phyloP scores from a whole-genome alignment of 2,329 filamentous ascomycete genomes.

The Cladosporium sp. region DNA sequence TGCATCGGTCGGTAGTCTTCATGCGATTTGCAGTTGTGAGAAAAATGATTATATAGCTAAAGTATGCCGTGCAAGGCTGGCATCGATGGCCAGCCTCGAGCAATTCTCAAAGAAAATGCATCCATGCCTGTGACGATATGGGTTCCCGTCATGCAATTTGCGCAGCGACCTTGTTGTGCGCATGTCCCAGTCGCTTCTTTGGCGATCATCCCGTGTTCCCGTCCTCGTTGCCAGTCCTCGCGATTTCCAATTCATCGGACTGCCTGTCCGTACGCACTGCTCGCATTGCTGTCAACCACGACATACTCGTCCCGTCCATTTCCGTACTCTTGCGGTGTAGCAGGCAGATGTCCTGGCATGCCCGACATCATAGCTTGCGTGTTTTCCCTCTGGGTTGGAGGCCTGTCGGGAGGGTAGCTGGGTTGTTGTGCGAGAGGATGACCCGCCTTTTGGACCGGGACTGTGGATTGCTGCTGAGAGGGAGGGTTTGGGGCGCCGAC shows the following conservation, averaged over 20 bases:
- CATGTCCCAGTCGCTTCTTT: too few relatives aligned
- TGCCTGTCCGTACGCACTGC: neutral
- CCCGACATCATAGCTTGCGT: slow-evolving; percentile 20
- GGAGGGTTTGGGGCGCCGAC: slow-evolving; percentile 18
- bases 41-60: neutral
- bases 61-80: neutral
- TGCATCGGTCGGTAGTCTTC: neutral
- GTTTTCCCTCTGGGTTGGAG: slow-evolving; percentile 20
- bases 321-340: slow-evolving; percentile 18
- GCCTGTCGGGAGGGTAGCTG: slow-evolving; percentile 22
- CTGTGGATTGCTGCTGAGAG: slow-evolving; percentile 7
- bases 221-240: neutral
- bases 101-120: neutral
- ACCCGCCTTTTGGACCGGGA: neutral
- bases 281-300: slow-evolving; percentile 26
- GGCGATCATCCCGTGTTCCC: neutral
- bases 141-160: neutral
- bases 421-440: slow-evolving; percentile 25
- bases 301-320: slow-evolving; percentile 28
- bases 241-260: neutral
- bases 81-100: neutral
- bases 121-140: neutral
- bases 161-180: neutral
- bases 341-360: slow-evolving; percentile 23
- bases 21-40: neutral